Base-by-base conservation (phyloP, 2,329 filamentous ascomycete species). In the Diaporthe vexans region DNA sequence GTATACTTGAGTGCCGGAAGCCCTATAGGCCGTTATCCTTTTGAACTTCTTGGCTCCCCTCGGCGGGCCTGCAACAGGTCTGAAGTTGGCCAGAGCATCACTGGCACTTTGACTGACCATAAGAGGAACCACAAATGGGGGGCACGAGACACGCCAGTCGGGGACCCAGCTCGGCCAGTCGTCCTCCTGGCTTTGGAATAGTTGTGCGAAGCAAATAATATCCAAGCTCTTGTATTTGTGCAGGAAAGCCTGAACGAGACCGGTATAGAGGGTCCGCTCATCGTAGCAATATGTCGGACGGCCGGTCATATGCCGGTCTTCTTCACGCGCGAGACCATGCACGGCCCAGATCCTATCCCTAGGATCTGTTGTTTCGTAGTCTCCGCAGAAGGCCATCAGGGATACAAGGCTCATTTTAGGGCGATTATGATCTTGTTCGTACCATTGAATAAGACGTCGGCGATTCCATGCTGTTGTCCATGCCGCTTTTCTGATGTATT, bases 81-180 rank as follows among this genome's bases (percentile, higher is more conserved):
- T 63, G 26, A 74, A 74, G 21, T 72, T 74, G 24, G 58, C 73
- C 8, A 74, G 54, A 2, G 70, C 56, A 4, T 72, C 73, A 11
- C 68, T 72, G 1, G 73, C 21, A 24, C 73, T 74, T 33, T 74
- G 73, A 37, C 69, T 72, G 21, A 72, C 70, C 73, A 74, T 74
- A 1, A 72, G 59, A 51, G 73, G 69, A 10, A 74, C 73, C 24
- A 72, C 69, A 24, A 43, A 57, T 15, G 73, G 73, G 4, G 48
- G 69, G 4, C 46, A 46, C 9, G 37, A 33, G 17, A 68, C 59
- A 26, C 59, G 73, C 73, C 73, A 74, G 43, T 74, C 69, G 7
- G 69, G 73, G 9, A 72, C 26, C 73, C 73, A 74, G 15, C 65
- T 67, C 13, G 73, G 73, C 73, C 69, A 74, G 52, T 24, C 69